Evolutionary conservation across 208 protist genomes (phyloP), one percentile per base, ranked within the genome.

Genomic region (Leptomonas pyrrhocoris): DNA sequence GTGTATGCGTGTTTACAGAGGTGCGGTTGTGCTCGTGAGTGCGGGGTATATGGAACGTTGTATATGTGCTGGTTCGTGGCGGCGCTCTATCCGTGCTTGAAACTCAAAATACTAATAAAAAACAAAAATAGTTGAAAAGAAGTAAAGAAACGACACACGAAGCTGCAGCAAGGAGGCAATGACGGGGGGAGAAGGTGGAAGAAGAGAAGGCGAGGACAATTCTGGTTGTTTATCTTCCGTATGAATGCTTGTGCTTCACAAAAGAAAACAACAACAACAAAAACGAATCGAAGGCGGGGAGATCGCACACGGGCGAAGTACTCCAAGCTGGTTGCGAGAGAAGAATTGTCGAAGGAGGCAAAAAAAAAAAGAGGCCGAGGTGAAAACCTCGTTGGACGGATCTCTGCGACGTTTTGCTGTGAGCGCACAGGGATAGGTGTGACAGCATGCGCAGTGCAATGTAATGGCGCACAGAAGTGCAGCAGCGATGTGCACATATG

Each of bases 381-480:
- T 82, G 63, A 78, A 74, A 77, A 82, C 70, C 71, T 82, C 71
- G 63, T 49, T 36, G 15, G 13, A 62, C n/a, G 5, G 31, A 25
- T 48, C 18, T 21, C 40, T 60, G 36, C 19, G 6, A 19, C 1
- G 28, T 18, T 43, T 21, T 30, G 38, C 13, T 42, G 38, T 6
- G 38, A 42, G 34, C 34, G 34, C 34, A 3, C 34, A 38, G 7
- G 34, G 34, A 38, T 38, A 38, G 3, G n/a, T n/a, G n/a, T n/a
- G n/a, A n/a, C n/a, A n/a, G n/a, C n/a, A n/a, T n/a, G n/a, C n/a
- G n/a, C n/a, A n/a, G n/a, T n/a, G n/a, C n/a, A 38, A 3, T 12
- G 34, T 38, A 9, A 9, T 38, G 34, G 34, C 34, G 9, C 34
- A 9, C 3, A 9, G 3, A 3, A 38, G 7, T 12, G 34, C 34